Conservation (phyloP, 257 asterid genomes). For the Ligustrum vulgare region DNA sequence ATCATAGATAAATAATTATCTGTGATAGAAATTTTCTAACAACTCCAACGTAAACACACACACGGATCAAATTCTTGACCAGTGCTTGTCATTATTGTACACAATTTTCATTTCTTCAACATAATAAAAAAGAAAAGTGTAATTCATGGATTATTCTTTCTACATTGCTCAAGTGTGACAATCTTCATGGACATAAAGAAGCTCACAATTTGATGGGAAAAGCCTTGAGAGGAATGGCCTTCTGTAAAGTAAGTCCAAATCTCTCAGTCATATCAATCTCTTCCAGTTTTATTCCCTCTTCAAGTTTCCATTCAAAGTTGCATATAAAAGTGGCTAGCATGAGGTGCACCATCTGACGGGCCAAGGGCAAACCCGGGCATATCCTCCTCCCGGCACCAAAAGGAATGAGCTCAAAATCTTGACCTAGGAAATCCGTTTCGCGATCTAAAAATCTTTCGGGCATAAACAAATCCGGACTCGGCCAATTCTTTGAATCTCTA, state of each 20-base stretch:
- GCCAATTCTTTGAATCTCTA: slow-evolving; percentile 17
- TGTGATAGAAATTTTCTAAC: too few relatives aligned
- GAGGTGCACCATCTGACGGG: slow-evolving; percentile 10
- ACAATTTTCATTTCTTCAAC: too few relatives aligned
- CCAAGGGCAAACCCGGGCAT: slow-evolving; percentile 22
- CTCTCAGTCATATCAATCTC: slow-evolving; percentile 13
- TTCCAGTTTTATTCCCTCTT: slow-evolving; percentile 10
- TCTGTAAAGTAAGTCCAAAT: slow-evolving; percentile 10
- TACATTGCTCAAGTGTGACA: neutral
- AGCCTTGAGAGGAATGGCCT: slow-evolving; percentile 13
- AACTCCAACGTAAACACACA: too few relatives aligned
- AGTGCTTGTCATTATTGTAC: too few relatives aligned
- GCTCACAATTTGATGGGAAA: neutral
- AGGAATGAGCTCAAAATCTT: slow-evolving; percentile 20
- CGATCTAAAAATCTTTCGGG: slow-evolving; percentile 21
- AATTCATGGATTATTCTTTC: too few relatives aligned
- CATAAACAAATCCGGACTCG: neutral
- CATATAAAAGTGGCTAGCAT: slow-evolving; percentile 12
- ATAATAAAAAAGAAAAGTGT: too few relatives aligned
- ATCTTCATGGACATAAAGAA: neutral
- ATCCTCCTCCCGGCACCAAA: slow-evolving; percentile 18
- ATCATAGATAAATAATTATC: too few relatives aligned
- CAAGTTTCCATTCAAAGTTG: slow-evolving; percentile 22
- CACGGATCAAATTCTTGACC: too few relatives aligned
- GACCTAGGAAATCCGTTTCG: neutral